Base-by-base conservation (phyloP, 1,139 yeast genomes). In the Zygoascus sp. region DNA sequence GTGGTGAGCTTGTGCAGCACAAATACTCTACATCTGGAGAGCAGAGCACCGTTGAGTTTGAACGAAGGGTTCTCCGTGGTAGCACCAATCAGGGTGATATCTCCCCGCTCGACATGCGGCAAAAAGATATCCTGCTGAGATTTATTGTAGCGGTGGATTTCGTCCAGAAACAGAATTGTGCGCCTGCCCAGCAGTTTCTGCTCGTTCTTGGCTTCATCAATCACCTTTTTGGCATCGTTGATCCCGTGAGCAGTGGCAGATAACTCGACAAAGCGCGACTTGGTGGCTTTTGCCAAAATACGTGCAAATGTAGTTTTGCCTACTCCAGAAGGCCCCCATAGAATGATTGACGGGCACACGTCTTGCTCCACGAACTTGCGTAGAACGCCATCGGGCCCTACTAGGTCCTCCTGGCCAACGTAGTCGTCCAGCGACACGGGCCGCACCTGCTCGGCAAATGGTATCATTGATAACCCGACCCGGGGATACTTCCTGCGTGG, bases 51-150 rank as follows among this genome's bases (percentile, higher is more conserved):
- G 58, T 89, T 89, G 39, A 92, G 65, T 47, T 86, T 88, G 64
- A 92, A 94, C 23, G 96, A 85, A 1, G 98, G 98, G 61, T 94
- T 94, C 63, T 92, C 98, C 0, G 98, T 92, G 0, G 98, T 94
- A 7, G 98, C 97, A 0, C 98, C 98, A 46, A 92, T 81, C 36
- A 71, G 55, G 7, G 66, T 63, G 27, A 71, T 65, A 44, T 68
- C 72, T 16, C 75, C 75, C 2, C 57, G 50, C 53, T 71, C 75
- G 3, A 71, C 70, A 27, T 61, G 63, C 3, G 70, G 70, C 39
- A 66, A 68, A 48, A 94, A 77, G 23, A 86, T 69, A 64, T 94
- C 98, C 61, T 94, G 98, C 52, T 89, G 97, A 0, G 85, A 77
- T 56, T 88, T 86, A 62, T 86, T 89, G 64, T 87, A 89, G 44